These are phyloP conservation scores for Phytopythium boreale DNA, from an alignment of 352 stramenopile genomes.

Conservation along the genomic window DNA sequence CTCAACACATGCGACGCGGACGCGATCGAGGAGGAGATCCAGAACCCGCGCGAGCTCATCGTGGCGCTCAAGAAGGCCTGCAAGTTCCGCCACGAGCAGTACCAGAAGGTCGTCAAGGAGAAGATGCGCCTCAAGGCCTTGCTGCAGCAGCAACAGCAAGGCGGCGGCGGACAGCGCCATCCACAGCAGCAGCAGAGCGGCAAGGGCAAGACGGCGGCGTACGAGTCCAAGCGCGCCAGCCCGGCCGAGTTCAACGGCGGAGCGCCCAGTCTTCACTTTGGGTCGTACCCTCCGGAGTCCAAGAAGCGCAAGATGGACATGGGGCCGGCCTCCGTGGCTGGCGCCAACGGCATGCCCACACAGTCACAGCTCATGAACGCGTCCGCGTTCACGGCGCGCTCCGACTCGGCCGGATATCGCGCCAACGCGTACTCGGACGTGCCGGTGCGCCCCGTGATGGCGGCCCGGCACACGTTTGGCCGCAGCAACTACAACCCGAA, in stretches of 20 bases:
- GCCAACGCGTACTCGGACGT: constrained; percentile 71
- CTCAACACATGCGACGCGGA: constrained; percentile 69
- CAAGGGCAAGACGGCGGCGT: constrained; percentile 28
- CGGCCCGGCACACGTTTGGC: constrained; percentile 34
- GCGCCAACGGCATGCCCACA: constrained; percentile 3
- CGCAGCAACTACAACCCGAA: constrained; percentile 64
- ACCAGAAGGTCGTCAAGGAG: constrained; percentile 79
- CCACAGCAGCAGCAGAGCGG: not conserved
- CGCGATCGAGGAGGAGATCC: constrained; percentile 68
- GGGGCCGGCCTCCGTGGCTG: not conserved
- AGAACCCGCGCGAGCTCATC: constrained; percentile 74
- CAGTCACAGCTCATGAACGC: constrained; percentile 3
- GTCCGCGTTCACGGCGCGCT: constrained; percentile 20
- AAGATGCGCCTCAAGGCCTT: constrained; percentile 71
- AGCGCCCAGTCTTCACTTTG: constrained; percentile 16
- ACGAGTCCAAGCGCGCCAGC: constrained; percentile 25
- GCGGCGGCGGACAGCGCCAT: constrained; percentile 9
- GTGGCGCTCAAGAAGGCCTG: constrained; percentile 80
- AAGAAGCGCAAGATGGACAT: constrained; percentile 62
- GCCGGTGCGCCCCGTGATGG: constrained; percentile 33
- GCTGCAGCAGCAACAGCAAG: constrained; percentile 35
- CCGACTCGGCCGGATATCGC: constrained; percentile 38
- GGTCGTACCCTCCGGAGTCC: constrained; percentile 27
- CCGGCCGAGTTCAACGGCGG: constrained; percentile 1
- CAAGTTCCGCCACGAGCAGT: constrained; percentile 80